Evolutionary conservation across 345 rosid genomes (phyloP).

Genomic region (Citrus inodora): DNA sequence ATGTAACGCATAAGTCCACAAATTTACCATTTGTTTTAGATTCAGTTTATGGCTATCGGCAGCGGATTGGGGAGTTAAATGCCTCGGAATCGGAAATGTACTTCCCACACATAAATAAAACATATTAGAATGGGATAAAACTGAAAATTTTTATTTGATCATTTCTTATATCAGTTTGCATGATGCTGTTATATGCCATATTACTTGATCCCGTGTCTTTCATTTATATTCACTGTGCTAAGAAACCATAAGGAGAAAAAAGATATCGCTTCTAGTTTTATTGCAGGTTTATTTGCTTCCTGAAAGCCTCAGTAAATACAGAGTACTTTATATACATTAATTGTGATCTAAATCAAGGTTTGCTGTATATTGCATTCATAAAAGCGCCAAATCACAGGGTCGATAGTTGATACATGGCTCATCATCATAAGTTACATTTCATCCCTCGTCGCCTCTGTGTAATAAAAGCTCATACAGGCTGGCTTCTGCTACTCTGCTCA

Average conservation of each 20-base stretch:
- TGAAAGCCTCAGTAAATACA: constrained; percentile 12
- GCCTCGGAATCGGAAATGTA: too few species aligned
- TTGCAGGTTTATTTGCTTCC: constrained; percentile 19
- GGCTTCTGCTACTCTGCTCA: constrained; percentile 20
- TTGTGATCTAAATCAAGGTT: constrained; percentile 21
- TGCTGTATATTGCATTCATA: constrained; percentile 19
- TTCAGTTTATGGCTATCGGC: too few species aligned
- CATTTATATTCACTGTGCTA: too few species aligned
- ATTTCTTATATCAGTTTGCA: too few species aligned
- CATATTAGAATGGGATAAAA: too few species aligned
- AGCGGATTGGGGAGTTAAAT: too few species aligned
- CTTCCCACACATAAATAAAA: too few species aligned
- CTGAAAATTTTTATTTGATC: too few species aligned
- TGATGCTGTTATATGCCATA: too few species aligned
- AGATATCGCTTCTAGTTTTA: constrained; percentile 6
- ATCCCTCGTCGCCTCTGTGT: neutral
- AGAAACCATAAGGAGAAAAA: neutral
- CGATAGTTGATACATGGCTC: constrained; percentile 4
- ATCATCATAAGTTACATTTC: constrained; percentile 7
- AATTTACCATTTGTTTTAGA: too few species aligned
- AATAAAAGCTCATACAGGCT: constrained; percentile 6
- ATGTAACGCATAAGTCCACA: too few species aligned
- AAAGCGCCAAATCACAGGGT: constrained; percentile 13
- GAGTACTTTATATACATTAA: constrained; percentile 14
- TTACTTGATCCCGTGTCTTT: too few species aligned